Percentiles rank a stretch among this genome's conserved stretches.
Evolutionary conservation across 768 basidiomycete genomes (phyloP).

Genomic region (Coprinellus aureogranulatus): DNA sequence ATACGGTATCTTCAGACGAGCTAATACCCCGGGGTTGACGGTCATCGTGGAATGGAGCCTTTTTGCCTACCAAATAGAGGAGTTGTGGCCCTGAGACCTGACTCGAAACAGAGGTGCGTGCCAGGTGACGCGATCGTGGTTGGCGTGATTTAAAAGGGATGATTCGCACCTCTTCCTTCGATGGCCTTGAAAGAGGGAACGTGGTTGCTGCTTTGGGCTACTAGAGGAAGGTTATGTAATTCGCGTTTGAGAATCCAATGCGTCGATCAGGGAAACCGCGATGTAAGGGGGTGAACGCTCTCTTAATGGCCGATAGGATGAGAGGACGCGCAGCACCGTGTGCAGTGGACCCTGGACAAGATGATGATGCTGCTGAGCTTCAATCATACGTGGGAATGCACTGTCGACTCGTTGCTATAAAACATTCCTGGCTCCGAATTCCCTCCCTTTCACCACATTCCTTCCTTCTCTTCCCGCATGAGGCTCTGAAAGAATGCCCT

Average conservation of each 20-base stretch:
- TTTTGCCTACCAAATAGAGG: not conserved
- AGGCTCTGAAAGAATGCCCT: conserved; percentile 7
- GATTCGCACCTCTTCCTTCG: not conserved
- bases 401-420: not conserved
- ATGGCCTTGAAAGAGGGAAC: not conserved
- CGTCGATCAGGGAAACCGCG: not conserved
- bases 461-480: conserved; percentile 2
- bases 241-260: not conserved
- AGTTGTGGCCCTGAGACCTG: not conserved
- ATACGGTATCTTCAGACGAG: not conserved
- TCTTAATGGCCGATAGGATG: too few species aligned
- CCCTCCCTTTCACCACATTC: conserved; percentile 16
- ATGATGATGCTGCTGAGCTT: conserved; percentile 6
- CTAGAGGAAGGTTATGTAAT: not conserved
- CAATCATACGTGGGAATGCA: conserved; percentile 6
- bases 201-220: not conserved
- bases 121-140: not conserved
- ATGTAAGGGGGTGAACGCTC: too few species aligned
- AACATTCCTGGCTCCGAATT: not conserved
- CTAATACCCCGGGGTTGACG: not conserved
- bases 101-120: not conserved
- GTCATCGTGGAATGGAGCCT: not conserved
- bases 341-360: too few species aligned
- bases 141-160: not conserved
- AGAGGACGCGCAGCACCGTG: too few species aligned